Conservation (phyloP, 2,329 filamentous ascomycete species). For the Xylariaceae sp. region DNA sequence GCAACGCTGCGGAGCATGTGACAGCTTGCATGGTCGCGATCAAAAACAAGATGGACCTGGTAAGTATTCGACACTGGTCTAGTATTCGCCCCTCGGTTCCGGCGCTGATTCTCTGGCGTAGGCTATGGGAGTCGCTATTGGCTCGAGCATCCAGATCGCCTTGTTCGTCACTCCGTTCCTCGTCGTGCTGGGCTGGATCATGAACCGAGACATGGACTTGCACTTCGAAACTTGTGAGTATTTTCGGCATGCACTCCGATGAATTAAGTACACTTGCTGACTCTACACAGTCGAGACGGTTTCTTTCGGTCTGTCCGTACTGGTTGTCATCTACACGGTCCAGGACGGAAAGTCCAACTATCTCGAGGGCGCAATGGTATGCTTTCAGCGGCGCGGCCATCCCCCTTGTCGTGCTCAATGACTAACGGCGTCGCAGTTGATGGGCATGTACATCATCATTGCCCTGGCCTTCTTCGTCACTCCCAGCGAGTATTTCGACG, state of each 20-base stretch:
- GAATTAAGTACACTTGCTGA: too few relatives aligned
- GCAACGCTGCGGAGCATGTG: slow-evolving; percentile 74
- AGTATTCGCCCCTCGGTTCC: background rate
- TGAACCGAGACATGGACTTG: slow-evolving; percentile 64
- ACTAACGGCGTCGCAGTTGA: slow-evolving; percentile 25
- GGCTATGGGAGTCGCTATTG: slow-evolving; percentile 74
- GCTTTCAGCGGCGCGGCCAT: slow-evolving; percentile 6
- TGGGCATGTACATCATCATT: slow-evolving; percentile 51
- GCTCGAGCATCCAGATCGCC: slow-evolving; percentile 76
- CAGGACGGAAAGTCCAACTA: slow-evolving; percentile 82
- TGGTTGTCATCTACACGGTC: slow-evolving; percentile 69
- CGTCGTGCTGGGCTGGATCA: slow-evolving; percentile 72
- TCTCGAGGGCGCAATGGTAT: slow-evolving; percentile 69
- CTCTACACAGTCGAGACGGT: slow-evolving; percentile 57
- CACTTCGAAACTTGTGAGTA: slow-evolving; percentile 63
- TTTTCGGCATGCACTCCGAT: too few relatives aligned
- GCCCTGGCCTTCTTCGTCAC: slow-evolving; percentile 53
- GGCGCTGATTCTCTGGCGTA: slow-evolving; percentile 12
- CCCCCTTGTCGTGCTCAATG: background rate
- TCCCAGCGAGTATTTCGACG: slow-evolving; percentile 40
- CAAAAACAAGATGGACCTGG: slow-evolving; percentile 67
- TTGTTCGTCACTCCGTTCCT: slow-evolving; percentile 74
- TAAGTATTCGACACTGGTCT: slow-evolving; percentile 8
- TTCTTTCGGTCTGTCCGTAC: slow-evolving; percentile 65
- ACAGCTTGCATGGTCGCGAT: slow-evolving; percentile 72